A percentile compares a stretch with the other conserved stretches of the same genome.
These are phyloP conservation scores for Fusarium solani-melongenae DNA, from an alignment of 2,329 filamentous ascomycete species.

Conservation along the genomic window DNA sequence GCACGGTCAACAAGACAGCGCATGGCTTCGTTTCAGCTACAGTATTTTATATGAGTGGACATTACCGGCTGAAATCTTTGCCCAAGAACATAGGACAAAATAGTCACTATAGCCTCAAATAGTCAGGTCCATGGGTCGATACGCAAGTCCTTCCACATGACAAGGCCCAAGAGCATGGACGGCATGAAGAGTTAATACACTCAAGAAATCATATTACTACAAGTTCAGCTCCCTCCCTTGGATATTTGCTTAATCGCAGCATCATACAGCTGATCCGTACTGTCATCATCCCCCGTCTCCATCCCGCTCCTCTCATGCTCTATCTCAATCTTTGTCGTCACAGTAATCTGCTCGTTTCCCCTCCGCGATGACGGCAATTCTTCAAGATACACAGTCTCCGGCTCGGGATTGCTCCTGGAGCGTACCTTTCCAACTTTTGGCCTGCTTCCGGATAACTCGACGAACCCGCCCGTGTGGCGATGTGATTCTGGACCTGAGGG, in stretches of 20 bases:
- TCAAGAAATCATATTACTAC: background rate
- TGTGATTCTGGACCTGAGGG: background rate
- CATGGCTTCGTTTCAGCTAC: background rate
- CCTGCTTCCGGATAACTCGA: background rate
- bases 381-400: conserved; percentile 4
- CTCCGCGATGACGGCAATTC: background rate
- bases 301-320: background rate
- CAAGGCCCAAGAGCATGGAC: background rate
- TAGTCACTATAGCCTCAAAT: background rate
- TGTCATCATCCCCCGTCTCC: background rate
- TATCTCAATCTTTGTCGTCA: background rate
- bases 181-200: background rate
- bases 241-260: conserved; percentile 26
- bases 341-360: background rate
- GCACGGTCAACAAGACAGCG: background rate
- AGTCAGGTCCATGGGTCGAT: background rate
- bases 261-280: conserved; percentile 14
- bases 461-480: background rate
- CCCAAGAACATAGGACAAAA: background rate
- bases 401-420: background rate
- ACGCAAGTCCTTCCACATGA: background rate
- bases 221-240: background rate
- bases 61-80: background rate
- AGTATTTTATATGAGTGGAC: background rate
- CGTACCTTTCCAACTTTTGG: background rate